A percentile compares a stretch with the other conserved stretches of the same genome.
These are phyloP conservation scores for Trypanosoma brucei DNA, from an alignment of 208 protist species.

Conservation along the genomic window DNA sequence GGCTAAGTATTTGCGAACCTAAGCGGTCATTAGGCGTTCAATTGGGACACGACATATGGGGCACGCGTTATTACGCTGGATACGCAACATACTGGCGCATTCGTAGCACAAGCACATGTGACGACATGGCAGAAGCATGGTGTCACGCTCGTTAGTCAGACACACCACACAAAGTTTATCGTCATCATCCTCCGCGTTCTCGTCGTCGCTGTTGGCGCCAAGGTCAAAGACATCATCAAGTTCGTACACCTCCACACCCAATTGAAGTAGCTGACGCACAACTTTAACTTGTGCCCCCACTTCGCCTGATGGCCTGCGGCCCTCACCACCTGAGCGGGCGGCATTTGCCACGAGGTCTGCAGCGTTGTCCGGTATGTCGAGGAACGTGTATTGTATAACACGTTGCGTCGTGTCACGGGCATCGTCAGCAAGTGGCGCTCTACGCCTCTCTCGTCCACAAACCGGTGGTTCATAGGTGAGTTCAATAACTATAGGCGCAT, in stretches of 20 bases:
- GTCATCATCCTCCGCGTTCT: conserved; percentile 31
- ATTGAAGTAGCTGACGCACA: conserved; percentile 68
- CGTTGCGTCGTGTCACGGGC: neutral
- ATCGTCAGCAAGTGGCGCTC: too few relatives aligned
- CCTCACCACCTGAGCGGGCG: neutral
- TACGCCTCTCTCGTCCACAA: neutral
- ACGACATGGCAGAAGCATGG: conserved; percentile 88
- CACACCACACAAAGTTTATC: conserved; percentile 84
- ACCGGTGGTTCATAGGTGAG: conserved; percentile 13
- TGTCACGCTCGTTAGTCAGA: conserved; percentile 76
- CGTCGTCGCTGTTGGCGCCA: conserved; percentile 13
- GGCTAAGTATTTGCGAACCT: neutral
- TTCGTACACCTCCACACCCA: conserved; percentile 69
- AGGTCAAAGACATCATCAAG: conserved; percentile 79
- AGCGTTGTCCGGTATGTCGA: conserved; percentile 9
- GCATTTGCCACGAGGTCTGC: neutral
- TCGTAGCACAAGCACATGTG: conserved; percentile 90
- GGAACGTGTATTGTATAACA: conserved; percentile 22
- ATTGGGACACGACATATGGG: conserved; percentile 85
- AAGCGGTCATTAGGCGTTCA: conserved; percentile 62
- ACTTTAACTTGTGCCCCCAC: conserved; percentile 22
- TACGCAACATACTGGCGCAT: conserved; percentile 72
- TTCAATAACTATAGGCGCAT: conserved; percentile 29
- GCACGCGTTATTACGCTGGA: conserved; percentile 80
- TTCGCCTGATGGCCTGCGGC: neutral